A percentile compares a stretch with the other conserved stretches of the same genome.
These are phyloP conservation scores for Clarireedia monteithiana DNA, from an alignment of 2,329 filamentous ascomycete genomes.

Conservation along the genomic window DNA sequence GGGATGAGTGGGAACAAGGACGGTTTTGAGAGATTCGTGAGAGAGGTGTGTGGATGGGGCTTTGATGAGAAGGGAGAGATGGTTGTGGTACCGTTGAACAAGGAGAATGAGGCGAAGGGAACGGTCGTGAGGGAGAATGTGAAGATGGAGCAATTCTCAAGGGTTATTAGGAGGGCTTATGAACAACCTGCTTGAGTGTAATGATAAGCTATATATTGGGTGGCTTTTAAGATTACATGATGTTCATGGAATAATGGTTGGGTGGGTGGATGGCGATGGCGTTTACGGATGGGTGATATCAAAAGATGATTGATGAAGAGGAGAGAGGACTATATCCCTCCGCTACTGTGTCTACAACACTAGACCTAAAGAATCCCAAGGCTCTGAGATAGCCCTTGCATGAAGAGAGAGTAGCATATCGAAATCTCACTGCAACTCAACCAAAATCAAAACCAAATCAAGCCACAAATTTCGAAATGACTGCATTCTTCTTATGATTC, in stretches of 20 bases:
- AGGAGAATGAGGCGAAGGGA: slow-evolving; percentile 96
- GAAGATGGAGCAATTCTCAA: slow-evolving; percentile 76
- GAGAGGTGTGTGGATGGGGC: slow-evolving; percentile 80
- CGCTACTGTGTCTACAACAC: background rate
- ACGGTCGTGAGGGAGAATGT: slow-evolving; percentile 94
- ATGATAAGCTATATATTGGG: slow-evolving; percentile 1
- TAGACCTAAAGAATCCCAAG: background rate
- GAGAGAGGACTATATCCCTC: background rate
- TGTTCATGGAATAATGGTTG: slow-evolving; percentile 16
- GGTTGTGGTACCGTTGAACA: slow-evolving; percentile 80
- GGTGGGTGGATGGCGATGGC: slow-evolving; percentile 14
- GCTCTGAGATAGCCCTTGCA: too few species aligned
- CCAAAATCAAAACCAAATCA: background rate
- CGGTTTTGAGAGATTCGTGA: slow-evolving; percentile 67
- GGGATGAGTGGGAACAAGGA: slow-evolving; percentile 53
- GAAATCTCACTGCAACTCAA: background rate
- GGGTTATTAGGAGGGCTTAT: slow-evolving; percentile 77
- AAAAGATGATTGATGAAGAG: background rate
- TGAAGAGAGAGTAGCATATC: background rate
- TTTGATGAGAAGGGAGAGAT: slow-evolving; percentile 45
- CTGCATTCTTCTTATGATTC: background rate
- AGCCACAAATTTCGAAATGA: background rate
- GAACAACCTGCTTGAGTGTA: slow-evolving; percentile 62
- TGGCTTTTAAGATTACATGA: slow-evolving; percentile 13
- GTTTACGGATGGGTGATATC: slow-evolving; percentile 13